phyloP scores from a whole-genome alignment of 441 rosid genomes.

The Brassica hybrid region DNA sequence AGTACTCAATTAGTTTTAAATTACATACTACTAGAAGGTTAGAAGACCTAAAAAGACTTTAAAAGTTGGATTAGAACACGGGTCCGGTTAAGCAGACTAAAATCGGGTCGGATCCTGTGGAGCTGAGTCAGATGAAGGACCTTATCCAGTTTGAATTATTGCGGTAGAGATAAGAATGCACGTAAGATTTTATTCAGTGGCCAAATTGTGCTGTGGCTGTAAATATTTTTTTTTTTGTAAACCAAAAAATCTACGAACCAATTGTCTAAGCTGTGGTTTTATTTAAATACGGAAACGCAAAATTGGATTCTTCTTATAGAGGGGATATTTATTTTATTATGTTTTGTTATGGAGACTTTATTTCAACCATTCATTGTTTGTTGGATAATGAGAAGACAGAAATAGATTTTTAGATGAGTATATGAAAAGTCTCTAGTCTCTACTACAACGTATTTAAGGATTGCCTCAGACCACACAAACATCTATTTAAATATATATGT shows the following conservation, averaged over 20 bases:
- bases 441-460: background rate
- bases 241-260: too few relatives aligned
- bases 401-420: background rate
- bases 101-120: slow-evolving; percentile 31
- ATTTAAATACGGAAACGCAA: too few relatives aligned
- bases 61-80: background rate
- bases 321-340: too few relatives aligned
- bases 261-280: too few relatives aligned
- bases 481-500: background rate
- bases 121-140: slow-evolving; percentile 36
- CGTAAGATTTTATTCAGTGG: slow-evolving; percentile 17
- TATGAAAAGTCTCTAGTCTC: slow-evolving; percentile 29
- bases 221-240: too few relatives aligned
- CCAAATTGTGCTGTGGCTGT: slow-evolving; percentile 7
- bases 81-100: slow-evolving; percentile 25
- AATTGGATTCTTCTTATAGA: too few relatives aligned
- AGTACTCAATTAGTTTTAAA: slow-evolving; percentile 16
- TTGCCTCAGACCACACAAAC: slow-evolving; percentile 36
- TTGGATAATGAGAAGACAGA: slow-evolving; percentile 30
- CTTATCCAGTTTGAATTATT: slow-evolving; percentile 41
- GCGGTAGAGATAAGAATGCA: slow-evolving; percentile 42
- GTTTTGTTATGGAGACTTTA: too few relatives aligned
- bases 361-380: slow-evolving; percentile 18
- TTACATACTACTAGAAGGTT: too few relatives aligned
- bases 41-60: too few relatives aligned